A percentile compares a stretch with the other conserved stretches of the same genome.
Conservation (phyloP, 2,329 filamentous ascomycete species). For the Aspergillus pseudoterreus region DNA sequence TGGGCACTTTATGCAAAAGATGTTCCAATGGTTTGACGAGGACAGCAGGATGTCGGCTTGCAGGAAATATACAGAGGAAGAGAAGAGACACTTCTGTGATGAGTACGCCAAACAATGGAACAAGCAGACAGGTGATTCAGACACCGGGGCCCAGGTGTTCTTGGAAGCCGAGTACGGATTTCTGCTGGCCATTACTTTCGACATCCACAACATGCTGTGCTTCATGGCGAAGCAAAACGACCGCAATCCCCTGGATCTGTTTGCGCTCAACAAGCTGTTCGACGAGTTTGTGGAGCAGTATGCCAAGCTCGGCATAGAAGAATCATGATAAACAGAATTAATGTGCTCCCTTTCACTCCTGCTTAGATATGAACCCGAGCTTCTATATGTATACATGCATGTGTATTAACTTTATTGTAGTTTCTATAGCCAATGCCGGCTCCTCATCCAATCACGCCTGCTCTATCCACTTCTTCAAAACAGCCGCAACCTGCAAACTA, state of each 20-base stretch:
- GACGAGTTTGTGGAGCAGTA: slow-evolving; percentile 2
- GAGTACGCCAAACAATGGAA: slow-evolving; percentile 1
- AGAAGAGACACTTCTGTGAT: slow-evolving; percentile 1
- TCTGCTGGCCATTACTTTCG: slow-evolving; percentile 1
- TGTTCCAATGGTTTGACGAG: slow-evolving; percentile 2
- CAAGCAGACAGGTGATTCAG: slow-evolving; percentile 1
- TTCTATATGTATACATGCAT: too few species aligned
- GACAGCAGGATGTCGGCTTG: background rate
- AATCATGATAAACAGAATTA: background rate
- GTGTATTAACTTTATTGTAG: too few species aligned
- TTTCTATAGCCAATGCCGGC: too few species aligned
- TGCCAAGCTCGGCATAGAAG: background rate
- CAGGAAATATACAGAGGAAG: background rate
- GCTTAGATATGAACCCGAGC: too few species aligned
- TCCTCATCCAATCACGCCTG: too few species aligned
- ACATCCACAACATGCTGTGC: slow-evolving; percentile 3
- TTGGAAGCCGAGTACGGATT: slow-evolving; percentile 1
- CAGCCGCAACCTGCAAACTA: too few species aligned
- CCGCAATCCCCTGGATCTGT: background rate
- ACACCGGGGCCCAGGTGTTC: background rate
- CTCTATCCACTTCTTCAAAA: too few species aligned
- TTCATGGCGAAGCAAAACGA: background rate
- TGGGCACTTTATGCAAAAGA: slow-evolving; percentile 3
- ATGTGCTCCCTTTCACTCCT: too few species aligned
- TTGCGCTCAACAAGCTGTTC: background rate